Evolutionary conservation across 179 eudicot genomes (phyloP).

Genomic region (Pouteria campechiana): DNA sequence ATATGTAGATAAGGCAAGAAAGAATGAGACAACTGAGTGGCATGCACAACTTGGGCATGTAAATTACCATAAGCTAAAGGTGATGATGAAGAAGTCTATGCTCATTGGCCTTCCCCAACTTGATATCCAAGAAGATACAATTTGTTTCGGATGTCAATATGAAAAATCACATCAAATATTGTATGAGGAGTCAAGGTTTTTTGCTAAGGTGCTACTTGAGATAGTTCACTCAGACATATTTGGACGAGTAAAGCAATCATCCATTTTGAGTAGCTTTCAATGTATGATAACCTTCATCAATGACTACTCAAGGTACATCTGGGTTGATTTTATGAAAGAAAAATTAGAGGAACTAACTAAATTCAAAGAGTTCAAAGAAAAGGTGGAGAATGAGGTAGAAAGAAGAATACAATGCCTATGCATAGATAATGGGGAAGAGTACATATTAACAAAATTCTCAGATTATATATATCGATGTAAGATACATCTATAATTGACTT

Average conservation of each 20-base stretch:
- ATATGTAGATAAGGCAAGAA: constrained; percentile 1
- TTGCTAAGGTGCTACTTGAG: background rate
- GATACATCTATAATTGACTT: background rate
- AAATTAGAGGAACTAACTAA: too few relatives aligned
- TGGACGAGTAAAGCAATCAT: too few relatives aligned
- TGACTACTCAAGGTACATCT: too few relatives aligned
- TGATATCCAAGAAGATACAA: background rate
- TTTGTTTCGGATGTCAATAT: background rate
- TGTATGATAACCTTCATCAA: too few relatives aligned
- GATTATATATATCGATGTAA: background rate
- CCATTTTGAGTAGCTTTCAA: too few relatives aligned
- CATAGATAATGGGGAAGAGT: background rate
- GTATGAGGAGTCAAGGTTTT: background rate
- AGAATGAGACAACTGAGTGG: background rate
- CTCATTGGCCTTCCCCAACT: background rate
- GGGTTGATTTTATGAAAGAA: too few relatives aligned
- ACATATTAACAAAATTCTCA: background rate
- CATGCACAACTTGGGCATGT: background rate
- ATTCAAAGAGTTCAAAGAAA: too few relatives aligned
- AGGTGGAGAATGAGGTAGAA: too few relatives aligned
- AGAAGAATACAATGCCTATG: background rate
- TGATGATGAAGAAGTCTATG: background rate
- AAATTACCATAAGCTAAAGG: background rate
- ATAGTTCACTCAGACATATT: too few relatives aligned
- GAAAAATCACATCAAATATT: background rate